A percentile compares a stretch with the other conserved stretches of the same genome.
These are phyloP conservation scores for Fusarium sp. DNA, from an alignment of 2,329 filamentous ascomycete species.

Conservation along the genomic window DNA sequence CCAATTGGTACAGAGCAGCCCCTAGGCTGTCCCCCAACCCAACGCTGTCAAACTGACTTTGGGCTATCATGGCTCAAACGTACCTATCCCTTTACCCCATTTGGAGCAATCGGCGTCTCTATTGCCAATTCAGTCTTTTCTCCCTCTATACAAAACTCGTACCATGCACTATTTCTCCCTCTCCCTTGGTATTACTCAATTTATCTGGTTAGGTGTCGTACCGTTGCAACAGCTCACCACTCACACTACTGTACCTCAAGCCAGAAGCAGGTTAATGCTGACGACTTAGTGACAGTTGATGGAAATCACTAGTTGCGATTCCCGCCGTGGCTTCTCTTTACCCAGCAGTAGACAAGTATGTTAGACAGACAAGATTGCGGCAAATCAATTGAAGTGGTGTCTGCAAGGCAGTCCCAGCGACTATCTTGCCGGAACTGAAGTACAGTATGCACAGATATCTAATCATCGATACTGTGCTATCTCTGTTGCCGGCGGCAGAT, in stretches of 20 bases:
- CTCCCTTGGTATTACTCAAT: conserved; percentile 5
- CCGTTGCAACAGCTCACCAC: conserved; percentile 6
- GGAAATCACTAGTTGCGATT: not conserved
- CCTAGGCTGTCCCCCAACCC: not conserved
- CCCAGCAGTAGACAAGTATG: not conserved
- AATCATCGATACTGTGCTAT: not conserved
- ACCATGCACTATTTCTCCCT: not conserved
- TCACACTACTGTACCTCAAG: conserved; percentile 32
- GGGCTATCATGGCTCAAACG: not conserved
- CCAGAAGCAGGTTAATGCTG: conserved; percentile 22
- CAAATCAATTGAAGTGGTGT: conserved; percentile 6
- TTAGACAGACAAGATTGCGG: conserved; percentile 8
- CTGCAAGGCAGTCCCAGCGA: conserved; percentile 14
- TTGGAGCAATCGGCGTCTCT: not conserved
- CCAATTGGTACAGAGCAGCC: not conserved
- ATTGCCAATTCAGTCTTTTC: conserved; percentile 17
- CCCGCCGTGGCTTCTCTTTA: conserved; percentile 7
- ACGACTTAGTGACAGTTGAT: not conserved
- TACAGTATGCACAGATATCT: conserved; percentile 31
- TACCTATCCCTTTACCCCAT: conserved; percentile 14
- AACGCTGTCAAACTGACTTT: conserved; percentile 6
- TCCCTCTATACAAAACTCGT: conserved; percentile 20
- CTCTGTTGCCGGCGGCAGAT: conserved; percentile 36
- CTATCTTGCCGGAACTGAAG: conserved; percentile 23
- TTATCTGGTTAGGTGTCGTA: not conserved